A percentile compares a stretch with the other conserved stretches of the same genome.
Evolutionary conservation across 1,284 basidiomycete species (phyloP).

Genomic region (Moesziomyces antarcticus): DNA sequence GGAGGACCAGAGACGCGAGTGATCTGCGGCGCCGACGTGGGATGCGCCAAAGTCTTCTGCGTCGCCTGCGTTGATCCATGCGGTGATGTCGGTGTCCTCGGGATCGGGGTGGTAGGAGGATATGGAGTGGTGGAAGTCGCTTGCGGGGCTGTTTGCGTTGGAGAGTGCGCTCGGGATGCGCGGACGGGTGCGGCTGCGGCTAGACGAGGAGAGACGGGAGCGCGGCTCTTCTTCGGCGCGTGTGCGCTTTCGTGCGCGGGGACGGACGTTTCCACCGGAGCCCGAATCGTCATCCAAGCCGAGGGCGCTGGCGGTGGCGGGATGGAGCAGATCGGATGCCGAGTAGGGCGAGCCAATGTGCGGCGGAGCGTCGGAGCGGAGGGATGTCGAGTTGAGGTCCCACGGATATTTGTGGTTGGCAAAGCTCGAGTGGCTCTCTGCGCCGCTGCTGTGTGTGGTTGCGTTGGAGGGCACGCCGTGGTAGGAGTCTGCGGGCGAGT

Average conservation of each 20-base stretch:
- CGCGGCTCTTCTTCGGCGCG: conserved; percentile 41
- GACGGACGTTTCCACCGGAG: conserved; percentile 44
- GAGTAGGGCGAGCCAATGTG: conserved; percentile 46
- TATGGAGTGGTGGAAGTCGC: conserved; percentile 47
- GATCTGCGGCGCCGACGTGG: conserved; percentile 18
- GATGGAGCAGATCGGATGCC: conserved; percentile 37
- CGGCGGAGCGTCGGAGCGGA: conserved; percentile 19
- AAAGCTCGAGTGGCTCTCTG: conserved; percentile 43
- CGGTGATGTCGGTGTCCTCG: conserved; percentile 50
- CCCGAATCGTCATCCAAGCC: conserved; percentile 47
- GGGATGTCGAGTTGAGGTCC: conserved; percentile 30
- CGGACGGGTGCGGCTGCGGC: conserved; percentile 40
- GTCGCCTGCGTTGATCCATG: conserved; percentile 52
- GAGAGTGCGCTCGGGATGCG: conserved; percentile 39
- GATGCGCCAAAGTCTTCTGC: conserved; percentile 32
- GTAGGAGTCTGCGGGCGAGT: conserved; percentile 47
- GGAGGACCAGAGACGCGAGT: conserved; percentile 46
- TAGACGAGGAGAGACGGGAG: conserved; percentile 42
- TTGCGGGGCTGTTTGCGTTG: conserved; percentile 38
- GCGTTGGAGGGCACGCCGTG: conserved; percentile 44
- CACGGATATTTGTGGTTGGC: conserved; percentile 37
- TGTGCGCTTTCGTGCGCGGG: conserved; percentile 40
- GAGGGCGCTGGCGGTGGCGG: conserved; percentile 37
- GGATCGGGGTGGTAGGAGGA: conserved; percentile 42
- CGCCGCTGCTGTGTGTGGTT: conserved; percentile 48